phyloP scores from a whole-genome alignment of 2,329 filamentous ascomycete genomes.

The Exophiala mesophila region DNA sequence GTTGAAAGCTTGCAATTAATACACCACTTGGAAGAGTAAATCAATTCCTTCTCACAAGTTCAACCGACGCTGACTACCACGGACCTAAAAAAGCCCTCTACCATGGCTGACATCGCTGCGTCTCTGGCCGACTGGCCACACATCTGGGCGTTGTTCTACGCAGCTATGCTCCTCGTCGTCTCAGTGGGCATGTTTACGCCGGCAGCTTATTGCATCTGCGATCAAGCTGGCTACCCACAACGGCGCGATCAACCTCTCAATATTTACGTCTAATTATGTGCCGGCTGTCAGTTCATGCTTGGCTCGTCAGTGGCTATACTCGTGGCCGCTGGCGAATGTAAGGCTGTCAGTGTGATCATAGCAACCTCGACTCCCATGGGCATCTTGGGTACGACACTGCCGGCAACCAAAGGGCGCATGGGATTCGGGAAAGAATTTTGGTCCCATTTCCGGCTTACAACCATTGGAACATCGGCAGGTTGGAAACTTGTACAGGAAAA shows the following conservation, averaged over 20 bases:
- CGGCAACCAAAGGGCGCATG: background rate
- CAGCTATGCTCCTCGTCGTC: background rate
- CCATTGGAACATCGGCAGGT: constrained; percentile 1
- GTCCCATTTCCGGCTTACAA: background rate
- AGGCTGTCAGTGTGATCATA: constrained; percentile 3
- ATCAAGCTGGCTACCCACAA: constrained; percentile 4
- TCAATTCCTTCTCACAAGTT: too few relatives aligned
- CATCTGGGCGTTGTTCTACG: constrained; percentile 3
- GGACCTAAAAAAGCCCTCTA: too few relatives aligned
- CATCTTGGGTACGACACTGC: constrained; percentile 1
- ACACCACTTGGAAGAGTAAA: too few relatives aligned
- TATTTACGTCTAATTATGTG: constrained; percentile 4
- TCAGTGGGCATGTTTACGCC: constrained; percentile 1
- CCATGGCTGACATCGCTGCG: constrained; percentile 1
- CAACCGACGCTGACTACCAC: too few relatives aligned
- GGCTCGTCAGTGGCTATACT: background rate
- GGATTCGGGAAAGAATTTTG: constrained; percentile 1
- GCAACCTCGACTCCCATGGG: constrained; percentile 1
- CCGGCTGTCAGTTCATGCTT: constrained; percentile 2
- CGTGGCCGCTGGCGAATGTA: constrained; percentile 1
- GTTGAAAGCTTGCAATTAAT: too few relatives aligned
- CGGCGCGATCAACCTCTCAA: constrained; percentile 1
- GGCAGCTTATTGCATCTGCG: background rate
- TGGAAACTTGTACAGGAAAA: constrained; percentile 1
- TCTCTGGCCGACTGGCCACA: background rate